Evolutionary conservation across 106 monocot species (phyloP), one percentile per base, ranked within the genome.

Genomic region (Platanthera guangdongensis): DNA sequence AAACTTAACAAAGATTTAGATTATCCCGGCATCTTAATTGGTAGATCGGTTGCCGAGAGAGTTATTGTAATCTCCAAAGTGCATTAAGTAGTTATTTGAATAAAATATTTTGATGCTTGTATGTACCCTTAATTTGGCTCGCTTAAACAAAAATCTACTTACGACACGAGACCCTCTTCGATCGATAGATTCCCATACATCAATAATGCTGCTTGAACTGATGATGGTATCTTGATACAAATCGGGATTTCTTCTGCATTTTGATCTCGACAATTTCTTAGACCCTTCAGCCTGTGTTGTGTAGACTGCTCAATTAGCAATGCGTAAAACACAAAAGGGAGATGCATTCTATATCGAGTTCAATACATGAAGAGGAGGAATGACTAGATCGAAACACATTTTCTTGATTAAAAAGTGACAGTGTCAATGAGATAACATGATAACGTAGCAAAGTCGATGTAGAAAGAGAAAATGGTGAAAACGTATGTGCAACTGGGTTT

Each of bases 161-260:
- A 96, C 96, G 96, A 90, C 18, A 96, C 86, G 84, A 96, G 96
- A 72, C 96, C 96, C 73, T 96, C 96, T 78, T 25, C 25, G 25
- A 25, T 96, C 96, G 78, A 96, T 93, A 72, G 96, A 93, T 77
- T 96, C 96, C 96, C 96, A 96, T 10, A 93, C 88, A 82, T 96
- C 96, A 57, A 90, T 91, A 22, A 96, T 96, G 78, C 95, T 95
- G 57, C 78, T 83, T 7, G 96, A 93, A 82, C 96, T 96, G 77
- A 93, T 93, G 51, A 51, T 18, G 12, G 90, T 88, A 68, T 93
- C 89, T 80, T 96, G 96, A 89, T 91, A 85, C 73, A 96, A 84
- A 18, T 84, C 87, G 81, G 86, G 88, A 52, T 79, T 86, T 68
- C 82, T 90, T 93, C 95, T 93, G 82, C 47, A 79, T 15, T 64